phyloP scores from a whole-genome alignment of 257 asterid species.

The Solanum pinnatisectum region DNA sequence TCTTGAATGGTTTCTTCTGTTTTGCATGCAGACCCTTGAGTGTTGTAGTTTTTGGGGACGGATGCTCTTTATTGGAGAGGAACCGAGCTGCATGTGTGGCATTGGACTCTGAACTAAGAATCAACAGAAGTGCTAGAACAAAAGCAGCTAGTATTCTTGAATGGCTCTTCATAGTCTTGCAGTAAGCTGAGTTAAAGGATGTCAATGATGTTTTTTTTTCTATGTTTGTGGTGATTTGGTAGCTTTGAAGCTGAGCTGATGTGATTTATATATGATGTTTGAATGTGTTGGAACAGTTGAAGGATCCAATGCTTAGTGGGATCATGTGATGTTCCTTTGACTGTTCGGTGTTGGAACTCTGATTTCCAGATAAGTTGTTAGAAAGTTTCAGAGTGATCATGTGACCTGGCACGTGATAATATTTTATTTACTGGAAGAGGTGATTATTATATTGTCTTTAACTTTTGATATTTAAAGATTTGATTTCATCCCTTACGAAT shows the following conservation, averaged over 20 bases:
- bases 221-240: not conserved
- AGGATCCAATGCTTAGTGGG: slow-evolving; percentile 41
- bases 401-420: slow-evolving; percentile 49
- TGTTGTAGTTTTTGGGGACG: slow-evolving; percentile 5
- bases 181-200: not conserved
- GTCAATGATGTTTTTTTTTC: not conserved
- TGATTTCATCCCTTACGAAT: not conserved
- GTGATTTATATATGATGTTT: slow-evolving; percentile 2
- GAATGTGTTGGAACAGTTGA: not conserved
- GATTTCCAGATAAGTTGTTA: slow-evolving; percentile 34
- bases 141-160: slow-evolving; percentile 16
- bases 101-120: slow-evolving; percentile 24
- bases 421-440: slow-evolving; percentile 13
- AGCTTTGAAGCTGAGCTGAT: slow-evolving; percentile 8
- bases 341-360: slow-evolving; percentile 32
- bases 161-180: slow-evolving; percentile 18
- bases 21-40: slow-evolving; percentile 15
- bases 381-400: slow-evolving; percentile 27
- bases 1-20: slow-evolving; percentile 35
- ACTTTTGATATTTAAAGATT: not conserved
- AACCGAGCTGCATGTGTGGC: slow-evolving; percentile 18
- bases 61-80: slow-evolving; percentile 1
- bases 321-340: slow-evolving; percentile 55
- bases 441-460: not conserved
- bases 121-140: slow-evolving; percentile 29